Conservation (phyloP, 257 asterid genomes). For the Plantago elongata region DNA sequence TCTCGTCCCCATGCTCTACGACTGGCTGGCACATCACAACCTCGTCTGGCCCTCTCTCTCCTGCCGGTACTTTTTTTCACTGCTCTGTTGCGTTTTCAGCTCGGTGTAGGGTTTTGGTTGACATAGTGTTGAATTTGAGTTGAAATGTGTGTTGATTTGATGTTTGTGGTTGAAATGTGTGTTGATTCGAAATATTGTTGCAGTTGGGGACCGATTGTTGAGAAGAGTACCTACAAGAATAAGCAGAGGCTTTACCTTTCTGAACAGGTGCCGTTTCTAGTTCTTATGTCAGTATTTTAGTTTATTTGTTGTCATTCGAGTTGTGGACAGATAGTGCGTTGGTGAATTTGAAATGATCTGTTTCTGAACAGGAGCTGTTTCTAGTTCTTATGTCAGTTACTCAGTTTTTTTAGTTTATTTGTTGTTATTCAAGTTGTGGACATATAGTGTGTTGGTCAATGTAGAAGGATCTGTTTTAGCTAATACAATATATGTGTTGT, state of each 20-base stretch:
- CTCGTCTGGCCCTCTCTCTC: slow-evolving; percentile 63
- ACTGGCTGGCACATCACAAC: slow-evolving; percentile 69
- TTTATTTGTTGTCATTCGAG: too few species aligned
- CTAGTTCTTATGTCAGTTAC: not conserved
- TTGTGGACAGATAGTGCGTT: not conserved
- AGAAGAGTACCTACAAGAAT: slow-evolving; percentile 51
- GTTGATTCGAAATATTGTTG: not conserved
- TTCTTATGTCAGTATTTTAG: not conserved
- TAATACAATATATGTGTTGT: too few species aligned
- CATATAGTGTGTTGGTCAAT: slow-evolving; percentile 10
- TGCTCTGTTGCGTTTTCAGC: not conserved
- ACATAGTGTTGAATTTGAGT: too few species aligned
- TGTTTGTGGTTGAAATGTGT: not conserved
- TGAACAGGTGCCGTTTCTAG: slow-evolving; percentile 55
- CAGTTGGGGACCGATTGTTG: slow-evolving; percentile 95
- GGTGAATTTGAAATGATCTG: too few species aligned
- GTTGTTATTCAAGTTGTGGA: too few species aligned
- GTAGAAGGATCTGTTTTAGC: too few species aligned
- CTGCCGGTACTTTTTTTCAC: slow-evolving; percentile 42
- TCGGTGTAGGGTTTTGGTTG: slow-evolving; percentile 23
- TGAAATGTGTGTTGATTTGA: not conserved
- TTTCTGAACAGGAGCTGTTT: slow-evolving; percentile 72
- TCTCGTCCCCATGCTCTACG: slow-evolving; percentile 76
- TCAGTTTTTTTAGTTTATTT: not conserved
- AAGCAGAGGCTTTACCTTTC: slow-evolving; percentile 91